A percentile compares a stretch with the other conserved stretches of the same genome.
Conservation (phyloP, 441 rosid species). For the Gossypium trilobum region DNA sequence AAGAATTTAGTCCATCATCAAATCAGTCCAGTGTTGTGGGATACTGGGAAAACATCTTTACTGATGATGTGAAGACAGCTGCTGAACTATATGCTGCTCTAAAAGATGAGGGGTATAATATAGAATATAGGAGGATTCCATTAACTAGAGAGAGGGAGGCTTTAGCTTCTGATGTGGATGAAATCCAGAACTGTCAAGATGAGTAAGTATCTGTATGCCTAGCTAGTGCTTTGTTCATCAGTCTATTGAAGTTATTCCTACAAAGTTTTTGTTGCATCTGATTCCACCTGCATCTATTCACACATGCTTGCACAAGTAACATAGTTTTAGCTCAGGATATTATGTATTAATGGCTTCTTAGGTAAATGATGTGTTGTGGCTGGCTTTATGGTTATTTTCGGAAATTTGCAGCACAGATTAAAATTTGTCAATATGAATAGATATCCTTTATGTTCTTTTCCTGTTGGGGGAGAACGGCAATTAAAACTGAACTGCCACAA, state of each 20-base stretch:
- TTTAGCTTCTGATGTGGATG: conserved; percentile 84
- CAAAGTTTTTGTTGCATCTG: not conserved
- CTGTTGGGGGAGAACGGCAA: not conserved
- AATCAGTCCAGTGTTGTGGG: conserved; percentile 80
- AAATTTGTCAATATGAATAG: not conserved
- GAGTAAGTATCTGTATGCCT: conserved; percentile 43
- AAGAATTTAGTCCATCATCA: conserved; percentile 66
- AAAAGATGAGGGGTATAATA: conserved; percentile 60
- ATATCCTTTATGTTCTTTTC: not conserved
- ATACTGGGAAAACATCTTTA: conserved; percentile 85
- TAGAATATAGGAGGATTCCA: conserved; percentile 76
- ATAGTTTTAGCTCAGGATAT: not conserved
- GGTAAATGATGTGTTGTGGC: not conserved
- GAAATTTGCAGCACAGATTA: not conserved
- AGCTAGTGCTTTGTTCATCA: not conserved
- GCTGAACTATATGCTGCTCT: conserved; percentile 84
- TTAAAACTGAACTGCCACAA: not conserved
- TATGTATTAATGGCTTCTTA: not conserved
- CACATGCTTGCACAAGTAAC: not conserved
- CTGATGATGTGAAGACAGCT: conserved; percentile 82
- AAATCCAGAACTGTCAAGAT: conserved; percentile 63
- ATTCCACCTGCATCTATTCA: not conserved
- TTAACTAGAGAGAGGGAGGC: conserved; percentile 90
- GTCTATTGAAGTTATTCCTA: not conserved
- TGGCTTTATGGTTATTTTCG: not conserved